These are phyloP conservation scores for Circinella umbellata DNA, from an alignment of 371 early-diverging fungal genomes.

Conservation along the genomic window DNA sequence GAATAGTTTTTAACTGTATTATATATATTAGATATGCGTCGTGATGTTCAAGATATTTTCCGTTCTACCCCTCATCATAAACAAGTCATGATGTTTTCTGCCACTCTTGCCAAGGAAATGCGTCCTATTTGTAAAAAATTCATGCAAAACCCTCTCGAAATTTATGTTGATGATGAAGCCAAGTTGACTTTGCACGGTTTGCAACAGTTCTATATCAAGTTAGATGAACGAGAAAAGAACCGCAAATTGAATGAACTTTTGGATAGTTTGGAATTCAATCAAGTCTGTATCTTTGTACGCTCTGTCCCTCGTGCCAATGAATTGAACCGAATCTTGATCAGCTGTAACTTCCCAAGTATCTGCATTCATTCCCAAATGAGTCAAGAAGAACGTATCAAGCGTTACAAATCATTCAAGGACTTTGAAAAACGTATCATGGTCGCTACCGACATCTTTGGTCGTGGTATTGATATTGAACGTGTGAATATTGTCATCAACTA, in stretches of 20 bases:
- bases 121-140: constrained; percentile 94
- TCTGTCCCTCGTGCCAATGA: constrained; percentile 89
- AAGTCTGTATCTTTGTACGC: constrained; percentile 98
- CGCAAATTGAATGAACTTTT: constrained; percentile 93
- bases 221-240: constrained; percentile 91
- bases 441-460: constrained; percentile 98
- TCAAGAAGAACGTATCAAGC: constrained; percentile 91
- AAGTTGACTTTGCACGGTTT: constrained; percentile 98
- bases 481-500: constrained; percentile 99
- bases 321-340: constrained; percentile 85
- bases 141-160: constrained; percentile 97
- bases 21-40: constrained; percentile 85
- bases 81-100: constrained; percentile 99
- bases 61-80: constrained; percentile 92
- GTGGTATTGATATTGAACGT: constrained; percentile 99
- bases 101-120: constrained; percentile 93
- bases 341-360: constrained; percentile 94
- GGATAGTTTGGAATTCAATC: constrained; percentile 95
- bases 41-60: constrained; percentile 97
- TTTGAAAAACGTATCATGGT: constrained; percentile 96
- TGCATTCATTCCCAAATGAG: constrained; percentile 92
- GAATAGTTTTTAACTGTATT: neutral
- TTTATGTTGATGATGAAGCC: constrained; percentile 98
- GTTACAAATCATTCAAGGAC: constrained; percentile 96
- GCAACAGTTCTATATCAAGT: constrained; percentile 92